Percentiles rank a stretch among this genome's conserved stretches.
Evolutionary conservation across 2,329 filamentous ascomycete species (phyloP).

Genomic region (Aspergillus cejpii): DNA sequence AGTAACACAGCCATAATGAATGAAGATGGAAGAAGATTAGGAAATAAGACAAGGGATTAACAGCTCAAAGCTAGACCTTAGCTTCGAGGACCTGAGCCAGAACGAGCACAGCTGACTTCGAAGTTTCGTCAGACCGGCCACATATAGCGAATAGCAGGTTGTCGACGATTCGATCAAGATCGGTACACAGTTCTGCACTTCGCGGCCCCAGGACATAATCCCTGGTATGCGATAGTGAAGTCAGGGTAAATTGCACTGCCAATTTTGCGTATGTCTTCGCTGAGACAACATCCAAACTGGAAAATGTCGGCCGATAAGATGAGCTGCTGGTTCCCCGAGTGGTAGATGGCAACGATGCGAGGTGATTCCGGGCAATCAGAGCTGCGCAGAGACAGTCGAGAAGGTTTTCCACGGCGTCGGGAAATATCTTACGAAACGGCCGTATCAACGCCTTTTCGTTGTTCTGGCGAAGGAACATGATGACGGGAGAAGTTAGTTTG

Average conservation of each 20-base stretch:
- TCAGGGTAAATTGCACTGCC: conserved; percentile 26
- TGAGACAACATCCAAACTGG: conserved; percentile 27
- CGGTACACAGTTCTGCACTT: conserved; percentile 25
- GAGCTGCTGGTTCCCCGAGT: conserved; percentile 21
- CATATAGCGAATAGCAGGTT: conserved; percentile 33
- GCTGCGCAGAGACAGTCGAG: conserved; percentile 35
- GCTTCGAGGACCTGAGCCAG: conserved; percentile 35
- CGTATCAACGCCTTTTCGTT: conserved; percentile 31
- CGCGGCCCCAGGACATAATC: conserved; percentile 28
- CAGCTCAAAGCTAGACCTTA: conserved; percentile 16
- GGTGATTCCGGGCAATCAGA: conserved; percentile 35
- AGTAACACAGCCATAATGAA: conserved; percentile 6
- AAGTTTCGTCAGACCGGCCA: conserved; percentile 30
- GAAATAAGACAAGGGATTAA: conserved; percentile 1
- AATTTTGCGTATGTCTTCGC: conserved; percentile 31
- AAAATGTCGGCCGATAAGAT: conserved; percentile 16
- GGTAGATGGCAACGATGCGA: conserved; percentile 26
- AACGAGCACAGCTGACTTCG: conserved; percentile 35
- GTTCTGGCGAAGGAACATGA: conserved; percentile 34
- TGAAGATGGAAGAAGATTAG: background rate
- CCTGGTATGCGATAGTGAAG: conserved; percentile 23
- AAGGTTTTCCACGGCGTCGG: conserved; percentile 27
- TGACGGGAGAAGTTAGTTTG: conserved; percentile 35
- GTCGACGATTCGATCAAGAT: conserved; percentile 33
- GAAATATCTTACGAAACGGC: conserved; percentile 35